phyloP scores from a whole-genome alignment of 768 basidiomycete genomes.

The Polyporus arcularius region DNA sequence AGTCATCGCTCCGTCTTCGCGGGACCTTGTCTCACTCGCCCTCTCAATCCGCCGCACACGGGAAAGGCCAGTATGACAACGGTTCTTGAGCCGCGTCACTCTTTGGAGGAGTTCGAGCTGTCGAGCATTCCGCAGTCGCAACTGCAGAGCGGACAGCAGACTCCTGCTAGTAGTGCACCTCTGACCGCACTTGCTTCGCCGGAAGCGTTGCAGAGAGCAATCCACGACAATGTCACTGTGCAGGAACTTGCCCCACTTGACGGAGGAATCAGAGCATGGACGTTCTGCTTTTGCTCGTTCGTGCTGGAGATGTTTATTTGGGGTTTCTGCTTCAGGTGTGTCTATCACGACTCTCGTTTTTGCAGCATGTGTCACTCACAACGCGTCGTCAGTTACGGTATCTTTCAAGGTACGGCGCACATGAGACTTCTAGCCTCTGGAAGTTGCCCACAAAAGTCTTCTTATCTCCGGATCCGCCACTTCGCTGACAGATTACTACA shows the following conservation, averaged over 20 bases:
- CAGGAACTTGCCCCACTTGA: constrained; percentile 26
- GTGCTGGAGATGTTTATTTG: constrained; percentile 26
- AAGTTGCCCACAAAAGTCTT: neutral
- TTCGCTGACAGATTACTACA: constrained; percentile 20
- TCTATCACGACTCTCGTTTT: neutral
- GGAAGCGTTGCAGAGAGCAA: constrained; percentile 8
- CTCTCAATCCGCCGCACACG: no score
- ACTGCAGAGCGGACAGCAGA: constrained; percentile 5
- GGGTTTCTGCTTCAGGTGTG: constrained; percentile 28
- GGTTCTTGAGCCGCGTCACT: neutral
- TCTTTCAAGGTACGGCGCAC: constrained; percentile 22
- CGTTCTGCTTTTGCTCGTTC: constrained; percentile 25
- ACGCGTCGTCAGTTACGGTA: constrained; percentile 19
- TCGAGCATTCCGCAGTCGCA: constrained; percentile 9
- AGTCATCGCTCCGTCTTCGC: no score
- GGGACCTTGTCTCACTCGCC: no score
- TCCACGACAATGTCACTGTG: constrained; percentile 18
- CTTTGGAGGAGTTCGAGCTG: constrained; percentile 6
- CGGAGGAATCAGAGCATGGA: constrained; percentile 23
- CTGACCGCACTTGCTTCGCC: constrained; percentile 11
- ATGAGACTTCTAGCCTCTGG: neutral
- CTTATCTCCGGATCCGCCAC: neutral
- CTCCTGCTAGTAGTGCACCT: neutral
- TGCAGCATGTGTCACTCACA: neutral
- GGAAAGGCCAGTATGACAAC: neutral